phyloP scores from a whole-genome alignment of 1,284 basidiomycete species.

The Porodaedalea pini region DNA sequence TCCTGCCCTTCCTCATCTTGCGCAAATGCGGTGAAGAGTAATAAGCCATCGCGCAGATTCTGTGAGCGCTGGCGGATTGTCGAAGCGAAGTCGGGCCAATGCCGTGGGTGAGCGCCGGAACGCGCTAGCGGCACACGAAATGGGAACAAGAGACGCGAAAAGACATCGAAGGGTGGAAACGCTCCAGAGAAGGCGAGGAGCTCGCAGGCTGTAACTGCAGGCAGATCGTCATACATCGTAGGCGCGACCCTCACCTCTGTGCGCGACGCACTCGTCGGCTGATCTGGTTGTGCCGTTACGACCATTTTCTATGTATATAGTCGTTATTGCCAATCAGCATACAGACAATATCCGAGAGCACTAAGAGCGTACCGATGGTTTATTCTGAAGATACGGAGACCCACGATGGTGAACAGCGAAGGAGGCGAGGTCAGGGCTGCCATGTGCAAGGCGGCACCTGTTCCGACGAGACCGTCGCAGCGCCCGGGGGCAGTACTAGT shows the following conservation, averaged over 20 bases:
- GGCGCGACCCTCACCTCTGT: slow-evolving; percentile 6
- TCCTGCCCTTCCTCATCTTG: slow-evolving; percentile 2
- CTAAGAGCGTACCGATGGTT: too few relatives aligned
- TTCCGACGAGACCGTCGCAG: too few relatives aligned
- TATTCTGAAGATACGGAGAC: too few relatives aligned
- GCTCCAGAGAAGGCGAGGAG: slow-evolving; percentile 14
- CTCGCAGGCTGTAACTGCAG: slow-evolving; percentile 6
- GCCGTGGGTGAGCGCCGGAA: slow-evolving; percentile 12
- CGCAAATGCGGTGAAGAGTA: slow-evolving; percentile 7
- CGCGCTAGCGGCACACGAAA: slow-evolving; percentile 9
- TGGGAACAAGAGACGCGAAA: not conserved
- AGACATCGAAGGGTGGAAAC: not conserved
- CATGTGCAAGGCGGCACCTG: too few relatives aligned
- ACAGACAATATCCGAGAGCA: too few relatives aligned
- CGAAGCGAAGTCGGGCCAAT: slow-evolving; percentile 15
- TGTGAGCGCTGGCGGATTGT: not conserved
- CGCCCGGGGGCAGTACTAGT: too few relatives aligned
- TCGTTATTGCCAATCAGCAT: too few relatives aligned
- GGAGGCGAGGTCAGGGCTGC: too few relatives aligned
- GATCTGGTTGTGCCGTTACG: too few relatives aligned
- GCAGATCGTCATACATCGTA: slow-evolving; percentile 3
- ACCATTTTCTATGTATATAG: too few relatives aligned
- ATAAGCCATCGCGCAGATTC: slow-evolving; percentile 3
- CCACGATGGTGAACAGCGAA: too few relatives aligned
- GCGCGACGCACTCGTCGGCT: not conserved